Percentiles rank a stretch among this genome's conserved stretches.
Conservation (phyloP, 305 asterid species). For the Euphrasia arctica region DNA sequence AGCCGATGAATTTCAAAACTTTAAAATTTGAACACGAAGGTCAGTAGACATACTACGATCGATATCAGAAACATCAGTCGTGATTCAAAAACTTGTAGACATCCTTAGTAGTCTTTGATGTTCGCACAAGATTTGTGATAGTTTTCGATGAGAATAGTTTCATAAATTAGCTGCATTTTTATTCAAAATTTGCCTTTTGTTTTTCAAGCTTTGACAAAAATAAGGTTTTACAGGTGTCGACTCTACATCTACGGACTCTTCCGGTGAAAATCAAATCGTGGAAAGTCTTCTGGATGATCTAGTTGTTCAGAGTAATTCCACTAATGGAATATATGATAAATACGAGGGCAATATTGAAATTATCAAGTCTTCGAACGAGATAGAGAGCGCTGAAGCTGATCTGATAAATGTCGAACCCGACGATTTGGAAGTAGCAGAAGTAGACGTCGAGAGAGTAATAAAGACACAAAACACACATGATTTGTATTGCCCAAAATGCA, state of each 20-base stretch:
- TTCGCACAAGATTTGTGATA: background rate
- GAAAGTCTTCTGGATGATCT: constrained; percentile 17
- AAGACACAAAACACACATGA: constrained; percentile 76
- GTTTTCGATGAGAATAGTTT: background rate
- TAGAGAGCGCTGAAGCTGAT: constrained; percentile 50
- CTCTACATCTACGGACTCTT: constrained; percentile 27
- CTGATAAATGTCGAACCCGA: constrained; percentile 42
- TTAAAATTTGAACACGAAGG: constrained; percentile 59
- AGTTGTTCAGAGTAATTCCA: constrained; percentile 27
- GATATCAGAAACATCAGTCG: constrained; percentile 17
- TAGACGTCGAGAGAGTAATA: constrained; percentile 64
- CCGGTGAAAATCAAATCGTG: constrained; percentile 31
- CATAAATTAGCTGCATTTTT: background rate
- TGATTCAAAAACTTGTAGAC: constrained; percentile 8
- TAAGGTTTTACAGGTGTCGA: constrained; percentile 36
- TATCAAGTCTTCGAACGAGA: constrained; percentile 38
- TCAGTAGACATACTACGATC: constrained; percentile 41
- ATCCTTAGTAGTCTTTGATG: constrained; percentile 7
- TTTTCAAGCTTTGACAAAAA: background rate
- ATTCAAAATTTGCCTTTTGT: background rate
- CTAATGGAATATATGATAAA: constrained; percentile 23
- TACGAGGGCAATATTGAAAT: constrained; percentile 31
- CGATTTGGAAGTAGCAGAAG: constrained; percentile 45
- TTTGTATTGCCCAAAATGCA: constrained; percentile 87
- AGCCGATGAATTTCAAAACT: constrained; percentile 60